These are phyloP conservation scores for Globisporangium carolinianum DNA, from an alignment of 352 stramenopile genomes.

Conservation along the genomic window DNA sequence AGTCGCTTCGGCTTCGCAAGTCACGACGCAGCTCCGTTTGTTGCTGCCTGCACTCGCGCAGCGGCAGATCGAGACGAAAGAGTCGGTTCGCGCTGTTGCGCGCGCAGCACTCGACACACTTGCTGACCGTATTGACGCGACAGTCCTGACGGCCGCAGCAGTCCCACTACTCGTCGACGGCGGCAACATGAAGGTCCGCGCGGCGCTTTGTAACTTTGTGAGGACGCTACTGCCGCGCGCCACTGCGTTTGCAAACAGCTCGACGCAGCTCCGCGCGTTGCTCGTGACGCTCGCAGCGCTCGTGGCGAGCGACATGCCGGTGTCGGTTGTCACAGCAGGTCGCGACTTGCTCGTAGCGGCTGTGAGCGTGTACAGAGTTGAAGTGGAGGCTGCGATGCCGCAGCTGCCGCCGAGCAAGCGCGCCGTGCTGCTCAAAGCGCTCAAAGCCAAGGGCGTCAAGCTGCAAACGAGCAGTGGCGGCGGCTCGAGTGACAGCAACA, in stretches of 20 bases:
- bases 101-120: conserved; percentile 63
- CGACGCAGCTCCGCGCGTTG: conserved; percentile 15
- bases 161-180: conserved; percentile 63
- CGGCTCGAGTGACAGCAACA: background rate
- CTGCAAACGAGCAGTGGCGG: conserved; percentile 16
- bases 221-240: conserved; percentile 28
- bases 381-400: conserved; percentile 47
- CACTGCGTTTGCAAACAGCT: conserved; percentile 29
- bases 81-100: conserved; percentile 37
- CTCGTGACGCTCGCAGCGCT: conserved; percentile 64
- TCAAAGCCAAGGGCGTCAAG: conserved; percentile 55
- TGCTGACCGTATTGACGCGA: conserved; percentile 34
- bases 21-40: conserved; percentile 45
- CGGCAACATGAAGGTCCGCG: conserved; percentile 76
- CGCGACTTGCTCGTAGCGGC: conserved; percentile 39
- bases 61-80: conserved; percentile 73
- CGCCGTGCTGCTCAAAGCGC: conserved; percentile 34
- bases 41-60: conserved; percentile 65
- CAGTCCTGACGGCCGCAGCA: conserved; percentile 33
- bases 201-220: no score
- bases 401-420: conserved; percentile 57
- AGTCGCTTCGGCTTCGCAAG: conserved; percentile 25
- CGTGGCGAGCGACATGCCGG: conserved; percentile 49
- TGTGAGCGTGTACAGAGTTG: conserved; percentile 30
- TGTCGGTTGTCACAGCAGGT: conserved; percentile 49